These are phyloP conservation scores for Craspedostauros australis DNA, from an alignment of 108 stramenopile species.

Conservation along the genomic window DNA sequence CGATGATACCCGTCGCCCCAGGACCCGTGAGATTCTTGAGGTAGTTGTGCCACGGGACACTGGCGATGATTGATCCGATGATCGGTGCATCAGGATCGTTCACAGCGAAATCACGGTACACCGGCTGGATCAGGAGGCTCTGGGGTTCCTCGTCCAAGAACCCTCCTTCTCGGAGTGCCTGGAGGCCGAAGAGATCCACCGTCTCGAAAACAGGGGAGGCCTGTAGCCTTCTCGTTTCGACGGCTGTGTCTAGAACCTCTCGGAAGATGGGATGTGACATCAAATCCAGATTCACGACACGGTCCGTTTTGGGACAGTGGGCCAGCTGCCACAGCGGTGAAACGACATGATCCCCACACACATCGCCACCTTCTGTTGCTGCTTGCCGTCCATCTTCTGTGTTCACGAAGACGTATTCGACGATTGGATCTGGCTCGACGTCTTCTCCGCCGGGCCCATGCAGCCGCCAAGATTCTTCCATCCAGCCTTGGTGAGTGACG, in stretches of 20 bases:
- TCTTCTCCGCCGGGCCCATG: background rate
- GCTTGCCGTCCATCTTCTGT: background rate
- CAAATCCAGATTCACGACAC: constrained; percentile 7
- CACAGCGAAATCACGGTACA: background rate
- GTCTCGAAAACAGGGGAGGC: background rate
- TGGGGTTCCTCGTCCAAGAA: background rate
- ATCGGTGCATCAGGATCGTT: constrained; percentile 1
- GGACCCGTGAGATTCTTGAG: constrained; percentile 9
- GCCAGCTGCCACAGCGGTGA: constrained; percentile 14
- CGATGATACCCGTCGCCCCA: constrained; percentile 13
- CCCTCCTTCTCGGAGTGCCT: background rate
- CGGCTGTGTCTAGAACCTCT: background rate
- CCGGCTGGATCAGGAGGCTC: constrained; percentile 7
- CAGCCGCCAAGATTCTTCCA: constrained; percentile 8
- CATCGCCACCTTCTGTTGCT: background rate
- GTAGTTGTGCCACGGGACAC: constrained; percentile 7
- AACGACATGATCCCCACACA: background rate
- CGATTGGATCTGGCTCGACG: too few species aligned
- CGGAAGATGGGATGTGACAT: background rate
- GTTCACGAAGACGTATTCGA: background rate
- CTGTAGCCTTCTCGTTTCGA: background rate
- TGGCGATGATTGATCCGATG: constrained; percentile 11
- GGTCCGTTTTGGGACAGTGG: background rate
- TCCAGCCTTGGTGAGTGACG: constrained; percentile 13
- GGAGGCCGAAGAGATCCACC: background rate